Evolutionary conservation across 78 protist species (phyloP), one percentile per base, ranked within the genome.

Genomic region (Emiliania huxleyi): DNA sequence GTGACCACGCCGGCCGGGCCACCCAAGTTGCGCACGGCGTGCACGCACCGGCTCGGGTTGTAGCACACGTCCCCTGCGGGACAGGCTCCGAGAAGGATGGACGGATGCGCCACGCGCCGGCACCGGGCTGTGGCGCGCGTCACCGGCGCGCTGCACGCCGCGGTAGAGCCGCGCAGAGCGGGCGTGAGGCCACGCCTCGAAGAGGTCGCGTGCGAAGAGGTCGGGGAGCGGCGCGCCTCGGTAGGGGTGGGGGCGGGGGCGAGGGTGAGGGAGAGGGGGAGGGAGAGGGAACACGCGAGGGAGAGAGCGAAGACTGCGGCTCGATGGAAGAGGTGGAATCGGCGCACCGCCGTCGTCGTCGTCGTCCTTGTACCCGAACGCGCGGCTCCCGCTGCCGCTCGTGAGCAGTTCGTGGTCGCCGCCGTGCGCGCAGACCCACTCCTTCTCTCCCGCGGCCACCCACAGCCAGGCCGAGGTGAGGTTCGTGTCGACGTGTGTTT

Each of bases 11-110:
- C 25, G 44, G 46, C 23, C 33, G n/a, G 45, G n/a, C n/a, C n/a
- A n/a, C n/a, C n/a, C n/a, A n/a, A n/a, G 46, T 77, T 77, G 44
- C 85, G 85, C 85, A 40, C 46, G 44, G 85, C 85, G 29, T 77
- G 85, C 37, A 77, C 48, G 15, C 85, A 77, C 23, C 85, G 22
- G 2, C 29, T 12, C 4, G 85, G 85, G 26, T 77, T 77, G 85
- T 40, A 77, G 46, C 43, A 35, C 49, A 77, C 46, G 21, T 77
- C 85, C 33, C n/a, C n/a, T n/a, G n/a, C n/a, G n/a, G n/a, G n/a
- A n/a, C n/a, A n/a, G n/a, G n/a, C n/a, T n/a, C n/a, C n/a, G n/a
- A n/a, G n/a, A n/a, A n/a, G n/a, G n/a, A n/a, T n/a, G n/a, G n/a
- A n/a, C n/a, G n/a, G n/a, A n/a, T n/a, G n/a, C n/a, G n/a, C n/a